A percentile compares a stretch with the other conserved stretches of the same genome.
Conservation (phyloP, 495 filamentous ascomycete genomes). For the Amorphotheca resinae region DNA sequence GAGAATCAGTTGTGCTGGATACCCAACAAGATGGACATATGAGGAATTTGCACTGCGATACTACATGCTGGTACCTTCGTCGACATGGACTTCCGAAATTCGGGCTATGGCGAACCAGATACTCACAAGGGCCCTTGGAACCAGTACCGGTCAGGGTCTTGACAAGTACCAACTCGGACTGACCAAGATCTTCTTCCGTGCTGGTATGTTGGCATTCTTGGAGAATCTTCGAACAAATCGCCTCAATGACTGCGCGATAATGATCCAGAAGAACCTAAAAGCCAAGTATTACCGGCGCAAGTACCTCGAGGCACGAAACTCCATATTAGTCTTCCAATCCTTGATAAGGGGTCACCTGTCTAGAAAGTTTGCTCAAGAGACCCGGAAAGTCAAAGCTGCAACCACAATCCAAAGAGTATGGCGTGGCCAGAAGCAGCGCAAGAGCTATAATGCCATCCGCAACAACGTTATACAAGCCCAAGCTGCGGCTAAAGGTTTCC, state of each 20-base stretch:
- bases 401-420: conserved; percentile 92
- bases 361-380: conserved; percentile 63
- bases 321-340: conserved; percentile 72
- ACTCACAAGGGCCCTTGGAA: conserved; percentile 75
- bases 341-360: conserved; percentile 60
- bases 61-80: conserved; percentile 93
- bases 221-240: conserved; percentile 85
- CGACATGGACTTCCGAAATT: conserved; percentile 87
- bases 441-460: conserved; percentile 60
- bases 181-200: conserved; percentile 98
- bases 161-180: conserved; percentile 95
- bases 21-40: conserved; percentile 97
- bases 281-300: conserved; percentile 90
- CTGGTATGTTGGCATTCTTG: conserved; percentile 95
- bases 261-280: conserved; percentile 98
- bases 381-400: conserved; percentile 72
- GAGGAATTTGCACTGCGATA: conserved; percentile 97
- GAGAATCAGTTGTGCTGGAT: conserved; percentile 93
- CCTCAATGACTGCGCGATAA: conserved; percentile 86
- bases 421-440: conserved; percentile 79
- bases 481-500: conserved; percentile 79
- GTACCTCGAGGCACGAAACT: conserved; percentile 74
- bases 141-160: conserved; percentile 59
- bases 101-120: conserved; percentile 88
- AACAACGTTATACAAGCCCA: conserved; percentile 76